Evolutionary conservation across 176 grass and related monocot genomes (phyloP), one percentile per base, ranked within the genome.

Genomic region (Eleusine indica): DNA sequence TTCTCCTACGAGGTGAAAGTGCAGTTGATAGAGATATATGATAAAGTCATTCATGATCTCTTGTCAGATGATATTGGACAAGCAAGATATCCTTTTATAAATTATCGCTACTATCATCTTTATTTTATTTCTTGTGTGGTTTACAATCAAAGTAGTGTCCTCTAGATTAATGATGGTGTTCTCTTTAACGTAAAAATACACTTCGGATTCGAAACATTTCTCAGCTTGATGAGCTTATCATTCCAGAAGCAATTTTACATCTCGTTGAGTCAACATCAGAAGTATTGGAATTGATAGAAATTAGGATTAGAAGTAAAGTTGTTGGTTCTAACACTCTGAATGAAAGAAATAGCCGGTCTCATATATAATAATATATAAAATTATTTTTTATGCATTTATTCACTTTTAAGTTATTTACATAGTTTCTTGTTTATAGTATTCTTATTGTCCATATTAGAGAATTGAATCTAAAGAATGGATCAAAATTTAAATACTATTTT

Each of bases 341-440:
- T 72, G 95, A 94, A 89, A 90, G 92, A 76, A 97, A 92, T 70
- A 97, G 95, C 49, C 86, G 95, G 22, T 97, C 95, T 14, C 95
- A 97, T 76, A 97, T 92, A 92, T 97, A 85, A 41, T 38, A 47
- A 16, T 22, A 43, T 71, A 76, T 74, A 13, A 64, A 54, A 72
- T 64, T 80, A 49, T 32, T 29, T 4, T 64, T 47, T 37, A 28
- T 71, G 6, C 42, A 42, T 32, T 21, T 71, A 4, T 48, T 56
- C 2, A 54, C n/a, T 81, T 56, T 63, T 9, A 76, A 18, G 69
- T 76, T 81, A 56, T 73, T 56, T 65, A 51, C 61, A 81, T 38
- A 8, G 8, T 65, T 80, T 66, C 39, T 82, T 46, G 6, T 46
- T 46, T 46, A 9, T 9, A 46, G 43, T 9, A 46, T 46, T 9